Conservation (phyloP, 169 alveolate genomes). For the Theileria equi region DNA sequence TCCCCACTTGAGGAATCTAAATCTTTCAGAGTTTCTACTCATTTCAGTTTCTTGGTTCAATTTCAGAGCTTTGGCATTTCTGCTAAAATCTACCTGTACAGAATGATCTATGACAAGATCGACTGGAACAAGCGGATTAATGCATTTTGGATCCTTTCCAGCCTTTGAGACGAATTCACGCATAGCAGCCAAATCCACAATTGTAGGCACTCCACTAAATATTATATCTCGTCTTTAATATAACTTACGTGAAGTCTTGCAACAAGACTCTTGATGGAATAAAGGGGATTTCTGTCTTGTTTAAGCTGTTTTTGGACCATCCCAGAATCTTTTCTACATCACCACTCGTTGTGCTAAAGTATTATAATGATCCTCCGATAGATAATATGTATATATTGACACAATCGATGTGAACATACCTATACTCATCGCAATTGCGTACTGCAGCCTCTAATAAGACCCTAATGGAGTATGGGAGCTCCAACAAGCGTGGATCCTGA, state of each 20-base stretch:
- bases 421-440: slow-evolving; percentile 90
- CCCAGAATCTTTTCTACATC: slow-evolving; percentile 90
- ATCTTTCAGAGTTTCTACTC: slow-evolving; percentile 90
- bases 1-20: slow-evolving; percentile 94
- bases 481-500: slow-evolving; percentile 68
- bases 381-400: background rate
- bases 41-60: slow-evolving; percentile 90
- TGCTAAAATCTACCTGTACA: slow-evolving; percentile 92
- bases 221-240: background rate
- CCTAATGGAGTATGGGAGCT: slow-evolving; percentile 89
- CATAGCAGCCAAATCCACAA: slow-evolving; percentile 96
- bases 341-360: slow-evolving; percentile 78
- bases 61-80: slow-evolving; percentile 83
- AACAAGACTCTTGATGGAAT: slow-evolving; percentile 94
- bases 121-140: slow-evolving; percentile 93
- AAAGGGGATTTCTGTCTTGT: slow-evolving; percentile 91
- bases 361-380: background rate
- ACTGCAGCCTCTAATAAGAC: slow-evolving; percentile 91
- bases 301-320: slow-evolving; percentile 80
- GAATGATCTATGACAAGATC: slow-evolving; percentile 95
- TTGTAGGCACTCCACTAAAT: slow-evolving; percentile 90
- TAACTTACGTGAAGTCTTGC: slow-evolving; percentile 88
- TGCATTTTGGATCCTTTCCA: slow-evolving; percentile 88
- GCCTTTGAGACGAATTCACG: slow-evolving; percentile 89
- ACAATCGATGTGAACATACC: slow-evolving; percentile 1